Evolutionary conservation across 169 alveolate genomes (phyloP).

Genomic region (Cryptosporidium meleagridis): DNA sequence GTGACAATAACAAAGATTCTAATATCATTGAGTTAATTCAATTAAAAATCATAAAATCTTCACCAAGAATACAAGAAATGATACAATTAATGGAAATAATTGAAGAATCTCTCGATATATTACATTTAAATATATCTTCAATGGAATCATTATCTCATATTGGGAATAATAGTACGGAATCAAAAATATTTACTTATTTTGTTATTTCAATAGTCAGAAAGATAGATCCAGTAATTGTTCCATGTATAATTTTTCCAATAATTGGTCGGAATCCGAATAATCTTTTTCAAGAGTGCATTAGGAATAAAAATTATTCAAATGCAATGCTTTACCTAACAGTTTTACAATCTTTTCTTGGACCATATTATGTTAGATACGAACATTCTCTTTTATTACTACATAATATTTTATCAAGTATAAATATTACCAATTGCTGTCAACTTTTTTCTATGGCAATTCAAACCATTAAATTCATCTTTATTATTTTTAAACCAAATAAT

Average conservation of each 20-base stretch:
- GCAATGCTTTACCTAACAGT: conserved; percentile 48
- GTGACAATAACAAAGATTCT: neutral
- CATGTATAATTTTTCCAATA: conserved; percentile 53
- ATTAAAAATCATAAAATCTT: neutral
- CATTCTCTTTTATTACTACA: conserved; percentile 17
- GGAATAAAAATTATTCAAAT: neutral
- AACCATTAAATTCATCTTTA: conserved; percentile 36
- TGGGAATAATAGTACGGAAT: neutral
- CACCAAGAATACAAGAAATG: neutral
- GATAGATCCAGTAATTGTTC: conserved; percentile 44
- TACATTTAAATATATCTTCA: neutral
- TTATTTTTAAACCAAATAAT: conserved; percentile 27
- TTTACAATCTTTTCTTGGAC: conserved; percentile 50
- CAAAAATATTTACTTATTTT: neutral
- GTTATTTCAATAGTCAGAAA: conserved; percentile 29
- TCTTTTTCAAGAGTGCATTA: conserved; percentile 6
- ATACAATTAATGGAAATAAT: neutral
- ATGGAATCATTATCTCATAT: neutral
- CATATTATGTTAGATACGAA: conserved; percentile 35
- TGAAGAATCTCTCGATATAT: neutral
- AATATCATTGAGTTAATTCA: neutral
- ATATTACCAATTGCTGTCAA: conserved; percentile 6
- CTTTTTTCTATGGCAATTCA: neutral
- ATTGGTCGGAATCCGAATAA: conserved; percentile 12
- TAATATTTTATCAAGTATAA: neutral